Evolutionary conservation across 129 eudicot species (phyloP).

Genomic region (Flaveria trinervia): DNA sequence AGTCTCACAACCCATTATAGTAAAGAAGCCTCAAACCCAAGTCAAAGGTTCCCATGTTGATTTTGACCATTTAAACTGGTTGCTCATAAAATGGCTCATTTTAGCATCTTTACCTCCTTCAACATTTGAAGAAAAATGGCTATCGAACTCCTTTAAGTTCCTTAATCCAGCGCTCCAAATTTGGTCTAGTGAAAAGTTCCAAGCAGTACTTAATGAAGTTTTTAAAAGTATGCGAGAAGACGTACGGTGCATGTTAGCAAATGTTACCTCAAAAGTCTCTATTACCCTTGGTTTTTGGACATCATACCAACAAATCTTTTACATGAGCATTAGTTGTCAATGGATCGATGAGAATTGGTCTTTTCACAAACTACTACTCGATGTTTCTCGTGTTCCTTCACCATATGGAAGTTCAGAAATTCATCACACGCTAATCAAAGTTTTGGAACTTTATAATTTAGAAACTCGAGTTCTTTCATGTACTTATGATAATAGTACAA

Average conservation of each 20-base stretch:
- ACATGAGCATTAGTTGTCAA: constrained; percentile 87
- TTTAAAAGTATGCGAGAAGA: constrained; percentile 77
- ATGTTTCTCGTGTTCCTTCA: constrained; percentile 72
- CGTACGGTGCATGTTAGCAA: constrained; percentile 57
- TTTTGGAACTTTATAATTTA: constrained; percentile 64
- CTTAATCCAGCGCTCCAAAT: constrained; percentile 68
- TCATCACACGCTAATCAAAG: constrained; percentile 54
- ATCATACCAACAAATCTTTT: constrained; percentile 68
- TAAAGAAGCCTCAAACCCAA: constrained; percentile 72
- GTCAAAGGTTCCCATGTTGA: constrained; percentile 56
- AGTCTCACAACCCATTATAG: constrained; percentile 50
- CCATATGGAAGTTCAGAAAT: constrained; percentile 81
- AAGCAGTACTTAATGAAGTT: constrained; percentile 63
- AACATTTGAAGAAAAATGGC: constrained; percentile 70
- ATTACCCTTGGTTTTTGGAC: constrained; percentile 92
- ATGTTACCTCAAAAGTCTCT: constrained; percentile 75
- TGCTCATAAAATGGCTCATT: constrained; percentile 84
- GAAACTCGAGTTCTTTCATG: constrained; percentile 72
- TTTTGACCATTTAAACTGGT: constrained; percentile 88
- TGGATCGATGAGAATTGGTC: constrained; percentile 94
- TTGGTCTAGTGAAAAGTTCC: constrained; percentile 77
- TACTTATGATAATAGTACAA: constrained; percentile 79
- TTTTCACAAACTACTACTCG: constrained; percentile 75
- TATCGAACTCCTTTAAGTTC: constrained; percentile 67
- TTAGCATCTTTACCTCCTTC: constrained; percentile 77